These are phyloP conservation scores for Poa annua DNA, from an alignment of 176 grass and related monocot species.

Conservation along the genomic window DNA sequence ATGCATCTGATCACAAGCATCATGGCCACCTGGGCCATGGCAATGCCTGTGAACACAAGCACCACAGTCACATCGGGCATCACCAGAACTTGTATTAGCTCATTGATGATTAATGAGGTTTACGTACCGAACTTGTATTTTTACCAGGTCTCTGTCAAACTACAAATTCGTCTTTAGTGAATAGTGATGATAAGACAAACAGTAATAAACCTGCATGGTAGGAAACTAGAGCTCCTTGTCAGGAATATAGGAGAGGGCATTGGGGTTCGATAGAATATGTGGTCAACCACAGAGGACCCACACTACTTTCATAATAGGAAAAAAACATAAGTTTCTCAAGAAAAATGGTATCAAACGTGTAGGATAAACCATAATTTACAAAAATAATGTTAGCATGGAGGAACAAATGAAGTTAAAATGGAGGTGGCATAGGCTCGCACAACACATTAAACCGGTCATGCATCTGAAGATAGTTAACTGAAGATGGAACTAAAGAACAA, in stretches of 20 bases:
- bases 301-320: not conserved
- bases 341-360: not conserved
- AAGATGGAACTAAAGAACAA: not conserved
- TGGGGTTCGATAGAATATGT: not conserved
- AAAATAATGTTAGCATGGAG: not conserved
- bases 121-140: not conserved
- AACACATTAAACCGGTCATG: not conserved
- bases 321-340: not conserved
- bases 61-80: slow-evolving; percentile 43
- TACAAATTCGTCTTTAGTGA: not conserved
- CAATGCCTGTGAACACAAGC: slow-evolving; percentile 29
- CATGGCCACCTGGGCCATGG: slow-evolving; percentile 13
- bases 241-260: not conserved
- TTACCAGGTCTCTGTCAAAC: not conserved
- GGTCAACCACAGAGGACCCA: not conserved
- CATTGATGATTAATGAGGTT: not conserved
- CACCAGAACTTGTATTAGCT: too few relatives aligned
- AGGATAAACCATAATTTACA: not conserved
- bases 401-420: not conserved
- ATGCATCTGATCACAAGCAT: not conserved
- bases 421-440: not conserved
- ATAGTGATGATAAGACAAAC: not conserved
- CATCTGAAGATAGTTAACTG: not conserved
- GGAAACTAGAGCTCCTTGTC: not conserved
- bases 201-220: not conserved